Evolutionary conservation across 2,329 filamentous ascomycete species (phyloP), one percentile per base, ranked within the genome.

Genomic region (Rutstroemia sp.): DNA sequence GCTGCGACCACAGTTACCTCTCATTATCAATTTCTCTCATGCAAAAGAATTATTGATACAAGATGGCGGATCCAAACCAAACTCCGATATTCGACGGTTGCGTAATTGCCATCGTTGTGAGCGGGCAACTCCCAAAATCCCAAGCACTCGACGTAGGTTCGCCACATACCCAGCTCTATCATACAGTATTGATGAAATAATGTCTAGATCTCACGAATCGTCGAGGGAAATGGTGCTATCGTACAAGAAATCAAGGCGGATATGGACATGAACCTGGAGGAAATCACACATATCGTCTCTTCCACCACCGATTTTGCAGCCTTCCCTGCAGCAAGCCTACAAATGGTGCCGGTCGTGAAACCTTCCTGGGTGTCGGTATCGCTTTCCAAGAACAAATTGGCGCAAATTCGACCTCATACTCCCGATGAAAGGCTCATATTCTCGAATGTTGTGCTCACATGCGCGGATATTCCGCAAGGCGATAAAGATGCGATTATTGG

Each of bases 401-500:
- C 85, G 37, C 90, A 89, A 64, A 82, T 92, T 9, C 84, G 92
- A 42, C 88, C 90, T 16, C 95, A 87, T 70, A 96, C 87, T 47
- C 94, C 94, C 1, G 94, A 99, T 66, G 92, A 92, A 2, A 82
- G 87, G 57, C 83, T 96, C 69, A 94, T 96, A 70, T 89, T 99
- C 72, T 88, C 88, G 51, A 86, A 90, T 63, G 87, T 97, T 44
- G 81, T 88, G 27, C 78, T 96, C 17, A 87, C 86, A 34, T 95
- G 89, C 67, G 89, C 86, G 48, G 88, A 94, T 65, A 82, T 99
- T 48, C 94, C 94, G 0, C 76, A 83, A 38, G 87, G 84, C 38
- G 94, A 99, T 71, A 89, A 91, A 69, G 92, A 97, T 73, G 89
- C 91, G 10, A 96, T 99, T 56, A 83, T 89, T 41, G 94, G 92